Conservation (phyloP, 1,284 basidiomycete genomes). For the Violaceomyces palustris region DNA sequence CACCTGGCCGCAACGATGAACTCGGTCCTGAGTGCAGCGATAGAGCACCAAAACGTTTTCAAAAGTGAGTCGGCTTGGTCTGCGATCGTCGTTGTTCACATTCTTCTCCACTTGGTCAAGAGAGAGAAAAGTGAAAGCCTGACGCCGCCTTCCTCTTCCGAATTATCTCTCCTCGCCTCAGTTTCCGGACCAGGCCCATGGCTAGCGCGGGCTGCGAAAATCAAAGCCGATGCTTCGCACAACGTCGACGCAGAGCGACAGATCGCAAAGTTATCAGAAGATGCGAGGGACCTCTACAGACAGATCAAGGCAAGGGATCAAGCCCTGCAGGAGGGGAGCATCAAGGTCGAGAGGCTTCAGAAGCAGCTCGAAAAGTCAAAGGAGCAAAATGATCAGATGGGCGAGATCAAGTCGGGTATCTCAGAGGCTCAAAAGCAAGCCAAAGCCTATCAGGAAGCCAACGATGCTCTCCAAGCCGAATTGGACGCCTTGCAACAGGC, state of each 20-base stretch:
- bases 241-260: slow-evolving; percentile 89
- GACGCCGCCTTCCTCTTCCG: slow-evolving; percentile 4
- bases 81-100: not conserved
- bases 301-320: slow-evolving; percentile 73
- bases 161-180: not conserved
- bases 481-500: slow-evolving; percentile 80
- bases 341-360: slow-evolving; percentile 92
- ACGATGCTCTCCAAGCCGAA: slow-evolving; percentile 85
- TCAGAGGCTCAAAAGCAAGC: slow-evolving; percentile 78
- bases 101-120: not conserved
- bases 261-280: slow-evolving; percentile 76
- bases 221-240: slow-evolving; percentile 74
- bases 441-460: slow-evolving; percentile 80
- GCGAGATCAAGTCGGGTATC: slow-evolving; percentile 74
- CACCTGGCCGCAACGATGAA: slow-evolving; percentile 31
- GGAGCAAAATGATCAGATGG: slow-evolving; percentile 73
- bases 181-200: slow-evolving; percentile 61
- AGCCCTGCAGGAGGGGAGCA: slow-evolving; percentile 75
- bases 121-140: slow-evolving; percentile 66
- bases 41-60: slow-evolving; percentile 44
- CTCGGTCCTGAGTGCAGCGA: slow-evolving; percentile 27
- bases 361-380: slow-evolving; percentile 82
- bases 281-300: slow-evolving; percentile 77
- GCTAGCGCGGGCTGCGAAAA: slow-evolving; percentile 76
- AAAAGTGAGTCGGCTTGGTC: slow-evolving; percentile 6